Evolutionary conservation across 192 early-diverging fungal genomes (phyloP).

Genomic region (Rhizophagus clarus): DNA sequence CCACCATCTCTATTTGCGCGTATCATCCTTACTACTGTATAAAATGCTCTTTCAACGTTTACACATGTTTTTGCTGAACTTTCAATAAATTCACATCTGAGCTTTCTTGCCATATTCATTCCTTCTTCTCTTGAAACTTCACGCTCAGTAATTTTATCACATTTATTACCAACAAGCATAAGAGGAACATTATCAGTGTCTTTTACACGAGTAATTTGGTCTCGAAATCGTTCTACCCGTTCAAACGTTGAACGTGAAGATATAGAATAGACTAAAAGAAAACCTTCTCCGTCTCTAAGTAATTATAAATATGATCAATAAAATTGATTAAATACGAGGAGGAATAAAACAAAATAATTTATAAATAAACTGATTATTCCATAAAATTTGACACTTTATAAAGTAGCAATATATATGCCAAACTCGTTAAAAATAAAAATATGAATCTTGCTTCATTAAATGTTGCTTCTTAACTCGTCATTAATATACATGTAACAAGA

Average conservation of each 20-base stretch:
- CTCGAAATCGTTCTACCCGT: constrained; percentile 79
- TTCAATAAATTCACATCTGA: constrained; percentile 87
- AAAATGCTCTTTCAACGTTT: constrained; percentile 91
- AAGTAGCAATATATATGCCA: not conserved
- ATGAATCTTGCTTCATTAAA: not conserved
- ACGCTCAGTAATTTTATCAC: constrained; percentile 79
- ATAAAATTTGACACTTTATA: not conserved
- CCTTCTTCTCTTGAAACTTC: constrained; percentile 89
- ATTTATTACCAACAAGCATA: constrained; percentile 96
- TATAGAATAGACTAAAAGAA: constrained; percentile 90
- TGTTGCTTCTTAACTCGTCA: too few species aligned
- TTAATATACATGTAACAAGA: too few species aligned
- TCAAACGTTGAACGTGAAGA: constrained; percentile 88
- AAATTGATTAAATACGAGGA: not conserved
- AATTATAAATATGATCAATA: not conserved
- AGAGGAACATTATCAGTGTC: constrained; percentile 84
- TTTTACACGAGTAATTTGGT: constrained; percentile 92
- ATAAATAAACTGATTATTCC: not conserved
- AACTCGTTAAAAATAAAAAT: not conserved
- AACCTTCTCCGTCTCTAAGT: constrained; percentile 75
- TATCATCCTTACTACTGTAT: constrained; percentile 81
- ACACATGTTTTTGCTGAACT: constrained; percentile 87
- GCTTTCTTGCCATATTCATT: constrained; percentile 66
- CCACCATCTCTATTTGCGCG: constrained; percentile 59
- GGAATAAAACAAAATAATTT: not conserved